Percentiles rank a stretch among this genome's conserved stretches.
phyloP scores from a whole-genome alignment of 768 basidiomycete species.

The Mycena crocata region DNA sequence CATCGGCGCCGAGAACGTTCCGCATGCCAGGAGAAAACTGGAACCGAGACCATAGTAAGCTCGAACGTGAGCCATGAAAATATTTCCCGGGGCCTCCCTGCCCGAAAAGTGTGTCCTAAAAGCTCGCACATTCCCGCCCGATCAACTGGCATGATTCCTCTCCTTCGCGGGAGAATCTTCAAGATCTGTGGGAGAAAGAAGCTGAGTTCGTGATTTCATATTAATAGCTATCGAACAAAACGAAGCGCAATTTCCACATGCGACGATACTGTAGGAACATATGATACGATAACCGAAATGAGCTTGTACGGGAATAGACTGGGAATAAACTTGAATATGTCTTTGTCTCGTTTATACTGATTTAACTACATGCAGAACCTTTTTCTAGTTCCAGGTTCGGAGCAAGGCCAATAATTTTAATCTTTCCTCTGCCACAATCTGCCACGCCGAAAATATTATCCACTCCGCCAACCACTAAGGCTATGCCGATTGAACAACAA shows the following conservation, averaged over 20 bases:
- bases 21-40: conserved; percentile 7
- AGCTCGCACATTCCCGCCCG: background rate
- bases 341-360: background rate
- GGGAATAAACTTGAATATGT: background rate
- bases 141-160: background rate
- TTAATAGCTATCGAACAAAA: conserved; percentile 12
- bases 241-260: conserved; percentile 16
- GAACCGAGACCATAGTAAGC: background rate
- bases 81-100: too few species aligned
- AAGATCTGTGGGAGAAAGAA: conserved; percentile 25
- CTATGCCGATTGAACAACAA: conserved; percentile 47
- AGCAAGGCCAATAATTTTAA: conserved; percentile 9
- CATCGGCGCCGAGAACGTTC: conserved; percentile 22
- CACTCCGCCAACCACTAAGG: conserved; percentile 36
- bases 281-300: conserved; percentile 16
- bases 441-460: conserved; percentile 27
- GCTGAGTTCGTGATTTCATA: conserved; percentile 18
- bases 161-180: conserved; percentile 16
- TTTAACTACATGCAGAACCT: background rate
- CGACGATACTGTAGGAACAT: conserved; percentile 11
- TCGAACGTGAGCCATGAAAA: background rate
- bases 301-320: too few species aligned
- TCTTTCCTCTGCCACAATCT: too few species aligned
- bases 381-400: conserved; percentile 15
- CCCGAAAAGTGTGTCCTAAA: too few species aligned